Evolutionary conservation across 768 basidiomycete genomes (phyloP).

Genomic region (Megacollybia marginata): DNA sequence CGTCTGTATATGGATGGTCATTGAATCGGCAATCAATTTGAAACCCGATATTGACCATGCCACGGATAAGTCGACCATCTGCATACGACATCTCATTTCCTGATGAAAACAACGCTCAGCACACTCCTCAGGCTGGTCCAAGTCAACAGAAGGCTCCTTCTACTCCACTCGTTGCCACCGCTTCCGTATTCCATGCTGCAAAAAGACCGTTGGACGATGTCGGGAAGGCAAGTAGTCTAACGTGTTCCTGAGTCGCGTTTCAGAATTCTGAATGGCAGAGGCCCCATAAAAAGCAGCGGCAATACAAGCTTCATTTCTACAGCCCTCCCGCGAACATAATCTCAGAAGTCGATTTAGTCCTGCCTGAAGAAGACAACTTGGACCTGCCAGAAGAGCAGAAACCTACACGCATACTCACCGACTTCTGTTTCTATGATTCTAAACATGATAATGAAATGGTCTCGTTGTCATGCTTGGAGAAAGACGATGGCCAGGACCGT

Average conservation of each 20-base stretch:
- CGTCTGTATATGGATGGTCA: too few relatives aligned
- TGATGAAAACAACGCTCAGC: not conserved
- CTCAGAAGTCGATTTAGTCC: not conserved
- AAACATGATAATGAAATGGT: conserved; percentile 36
- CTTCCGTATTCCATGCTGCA: not conserved
- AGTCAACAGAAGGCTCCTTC: not conserved
- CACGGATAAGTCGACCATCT: not conserved
- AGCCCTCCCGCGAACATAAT: not conserved
- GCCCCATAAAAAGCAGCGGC: not conserved
- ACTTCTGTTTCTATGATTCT: conserved; percentile 58
- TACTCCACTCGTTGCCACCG: not conserved
- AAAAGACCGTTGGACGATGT: not conserved
- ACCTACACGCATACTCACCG: conserved; percentile 4
- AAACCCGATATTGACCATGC: not conserved
- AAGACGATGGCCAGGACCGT: conserved; percentile 29
- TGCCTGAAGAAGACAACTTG: not conserved
- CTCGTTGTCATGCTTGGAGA: conserved; percentile 38
- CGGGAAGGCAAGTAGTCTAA: not conserved
- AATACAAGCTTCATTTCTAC: not conserved
- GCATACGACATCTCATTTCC: not conserved
- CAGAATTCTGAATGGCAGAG: not conserved
- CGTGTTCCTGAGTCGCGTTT: not conserved
- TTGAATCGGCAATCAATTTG: too few relatives aligned
- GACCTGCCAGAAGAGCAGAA: not conserved
- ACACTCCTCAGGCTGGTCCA: not conserved